Conservation (phyloP, 2,329 filamentous ascomycete species). For the Didymosphaeria variabile region DNA sequence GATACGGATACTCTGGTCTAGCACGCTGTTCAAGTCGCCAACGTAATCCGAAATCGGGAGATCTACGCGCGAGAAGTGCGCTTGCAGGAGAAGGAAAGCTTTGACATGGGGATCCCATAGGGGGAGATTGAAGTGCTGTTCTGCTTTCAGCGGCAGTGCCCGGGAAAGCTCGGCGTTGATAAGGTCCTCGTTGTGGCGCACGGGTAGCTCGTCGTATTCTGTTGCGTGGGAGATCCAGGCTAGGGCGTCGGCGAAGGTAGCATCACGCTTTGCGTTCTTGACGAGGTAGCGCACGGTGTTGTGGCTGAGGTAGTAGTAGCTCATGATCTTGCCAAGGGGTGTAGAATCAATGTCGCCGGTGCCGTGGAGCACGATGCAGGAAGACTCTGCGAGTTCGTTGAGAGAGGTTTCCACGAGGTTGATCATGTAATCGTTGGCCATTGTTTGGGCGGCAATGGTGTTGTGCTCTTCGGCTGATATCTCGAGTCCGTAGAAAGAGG, state of each 20-base stretch:
- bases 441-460: constrained; percentile 81
- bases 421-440: constrained; percentile 95
- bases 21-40: constrained; percentile 85
- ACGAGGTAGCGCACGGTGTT: constrained; percentile 89
- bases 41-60: constrained; percentile 97
- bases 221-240: constrained; percentile 93
- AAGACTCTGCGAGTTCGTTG: constrained; percentile 80
- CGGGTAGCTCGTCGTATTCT: constrained; percentile 97
- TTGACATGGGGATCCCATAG: constrained; percentile 99
- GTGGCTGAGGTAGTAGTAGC: constrained; percentile 96
- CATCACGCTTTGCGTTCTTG: constrained; percentile 76
- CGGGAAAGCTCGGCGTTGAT: constrained; percentile 91
- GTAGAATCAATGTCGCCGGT: constrained; percentile 92
- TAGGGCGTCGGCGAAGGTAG: constrained; percentile 81
- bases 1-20: constrained; percentile 97
- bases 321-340: constrained; percentile 96
- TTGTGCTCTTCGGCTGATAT: constrained; percentile 94
- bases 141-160: constrained; percentile 76
- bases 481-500: constrained; percentile 95
- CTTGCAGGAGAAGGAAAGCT: constrained; percentile 90
- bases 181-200: constrained; percentile 97
- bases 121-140: constrained; percentile 72
- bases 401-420: constrained; percentile 89
- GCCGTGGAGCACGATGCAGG: constrained; percentile 81
- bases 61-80: constrained; percentile 91